These are phyloP conservation scores for Aspergillus nanangensis DNA, from an alignment of 495 filamentous ascomycete genomes.

Conservation along the genomic window DNA sequence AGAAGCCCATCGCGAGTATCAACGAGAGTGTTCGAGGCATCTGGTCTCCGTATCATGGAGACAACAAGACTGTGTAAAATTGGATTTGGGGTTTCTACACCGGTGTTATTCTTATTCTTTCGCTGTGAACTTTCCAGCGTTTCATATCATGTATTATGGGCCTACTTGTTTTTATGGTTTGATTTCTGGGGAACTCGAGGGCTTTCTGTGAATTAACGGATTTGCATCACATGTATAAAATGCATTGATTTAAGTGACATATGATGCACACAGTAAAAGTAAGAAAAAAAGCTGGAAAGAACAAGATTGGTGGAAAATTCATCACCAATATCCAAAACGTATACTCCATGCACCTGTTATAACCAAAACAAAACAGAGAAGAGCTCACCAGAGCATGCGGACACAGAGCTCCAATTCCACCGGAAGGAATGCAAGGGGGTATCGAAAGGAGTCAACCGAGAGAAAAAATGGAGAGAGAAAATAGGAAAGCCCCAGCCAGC, in stretches of 20 bases:
- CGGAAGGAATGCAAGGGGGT: slow-evolving; percentile 19
- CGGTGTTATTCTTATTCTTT: no score
- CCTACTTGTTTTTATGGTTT: slow-evolving; percentile 12
- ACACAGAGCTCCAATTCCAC: slow-evolving; percentile 3
- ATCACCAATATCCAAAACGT: no score
- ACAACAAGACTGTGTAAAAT: slow-evolving; percentile 36
- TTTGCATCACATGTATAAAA: slow-evolving; percentile 21
- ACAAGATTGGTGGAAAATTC: no score
- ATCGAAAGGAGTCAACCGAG: slow-evolving; percentile 13
- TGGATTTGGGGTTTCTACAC: neutral
- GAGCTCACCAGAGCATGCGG: no score
- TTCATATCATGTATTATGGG: slow-evolving; percentile 32
- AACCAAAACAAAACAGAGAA: neutral
- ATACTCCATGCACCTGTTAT: neutral
- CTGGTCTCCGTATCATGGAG: slow-evolving; percentile 90
- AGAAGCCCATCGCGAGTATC: slow-evolving; percentile 77
- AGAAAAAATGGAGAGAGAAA: neutral
- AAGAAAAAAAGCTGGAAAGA: no score
- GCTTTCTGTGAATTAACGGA: slow-evolving; percentile 9
- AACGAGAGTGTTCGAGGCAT: slow-evolving; percentile 93
- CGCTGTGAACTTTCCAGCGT: slow-evolving; percentile 11
- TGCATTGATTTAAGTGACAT: slow-evolving; percentile 3
- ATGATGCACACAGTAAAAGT: neutral
- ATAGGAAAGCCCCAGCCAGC: slow-evolving; percentile 3
- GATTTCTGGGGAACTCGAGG: slow-evolving; percentile 7